Percentiles rank a stretch among this genome's conserved stretches.
Evolutionary conservation across 495 filamentous ascomycete genomes (phyloP).

Genomic region (Neurospora sp.): DNA sequence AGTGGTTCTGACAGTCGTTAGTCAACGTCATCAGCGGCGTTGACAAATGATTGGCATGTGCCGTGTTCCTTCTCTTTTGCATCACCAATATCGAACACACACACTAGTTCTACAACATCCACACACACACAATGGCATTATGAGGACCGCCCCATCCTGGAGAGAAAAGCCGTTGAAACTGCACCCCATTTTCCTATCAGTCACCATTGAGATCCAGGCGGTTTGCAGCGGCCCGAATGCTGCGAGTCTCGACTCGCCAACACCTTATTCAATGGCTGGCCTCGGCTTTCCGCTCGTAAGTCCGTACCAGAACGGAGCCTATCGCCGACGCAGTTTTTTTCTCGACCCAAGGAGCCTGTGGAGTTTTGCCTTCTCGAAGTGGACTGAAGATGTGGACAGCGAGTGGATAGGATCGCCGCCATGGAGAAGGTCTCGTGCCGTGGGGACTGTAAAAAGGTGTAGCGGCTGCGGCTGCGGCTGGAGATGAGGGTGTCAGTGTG

Average conservation of each 20-base stretch:
- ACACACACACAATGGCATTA: neutral
- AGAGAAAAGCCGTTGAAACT: neutral
- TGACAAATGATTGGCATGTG: neutral
- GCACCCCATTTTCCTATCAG: neutral
- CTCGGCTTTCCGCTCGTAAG: neutral
- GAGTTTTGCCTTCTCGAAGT: neutral
- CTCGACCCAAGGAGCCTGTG: neutral
- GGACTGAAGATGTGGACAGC: neutral
- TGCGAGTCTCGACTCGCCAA: neutral
- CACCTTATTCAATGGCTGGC: neutral
- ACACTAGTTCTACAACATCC: neutral
- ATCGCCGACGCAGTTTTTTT: neutral
- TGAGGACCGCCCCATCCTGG: neutral
- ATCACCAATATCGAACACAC: neutral
- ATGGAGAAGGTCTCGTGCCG: neutral
- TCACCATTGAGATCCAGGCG: neutral
- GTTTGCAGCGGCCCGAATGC: neutral
- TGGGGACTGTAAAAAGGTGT: neutral
- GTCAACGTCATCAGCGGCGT: neutral
- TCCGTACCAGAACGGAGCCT: neutral
- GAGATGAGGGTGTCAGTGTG: neutral
- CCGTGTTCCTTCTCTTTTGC: neutral
- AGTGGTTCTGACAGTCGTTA: neutral
- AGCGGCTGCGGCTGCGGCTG: neutral
- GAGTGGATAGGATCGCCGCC: neutral